Evolutionary conservation across 1,139 yeast genomes (phyloP), one percentile per base, ranked within the genome.

Genomic region (Debaryomycetaceae sp.): DNA sequence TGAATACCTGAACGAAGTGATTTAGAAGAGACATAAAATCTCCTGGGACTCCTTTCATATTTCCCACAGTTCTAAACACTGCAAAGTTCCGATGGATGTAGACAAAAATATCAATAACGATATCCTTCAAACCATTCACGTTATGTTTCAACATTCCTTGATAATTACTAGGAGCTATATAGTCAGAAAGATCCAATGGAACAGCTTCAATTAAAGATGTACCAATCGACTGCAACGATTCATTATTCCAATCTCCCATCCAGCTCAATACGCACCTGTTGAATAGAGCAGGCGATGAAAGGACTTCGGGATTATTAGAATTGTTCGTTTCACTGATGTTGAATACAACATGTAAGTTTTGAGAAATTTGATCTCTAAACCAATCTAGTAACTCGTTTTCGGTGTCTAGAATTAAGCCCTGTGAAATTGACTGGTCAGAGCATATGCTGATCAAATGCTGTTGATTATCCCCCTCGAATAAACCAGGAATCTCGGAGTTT

Each of bases 401-500:
- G 0, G 86, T 67, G 53, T 86, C 95, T 27, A 88, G 62, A 33
- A 82, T 62, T 6, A 83, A 60, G 0, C 95, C 95, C 42, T 78
- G 81, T 4, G 76, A 59, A 39, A 76, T 75, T 0, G 88, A 76
- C 40, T 80, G 82, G 24, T 82, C 84, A 23, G 73, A 65, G 50
- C 96, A 84, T 2, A 76, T 57, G 1, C 66, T 66, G 72, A 87
- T 71, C 42, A 90, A 64, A 3, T 72, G 52, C 0, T 69, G 66
- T 43, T 69, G 76, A 11, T 87, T 91, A 9, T 88, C 96, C 0
- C 83, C 93, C 51, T 82, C 89, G 61, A 88, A 93, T 20, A 93
- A 68, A 2, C 97, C 97, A 0, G 97, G 97, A 23, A 90, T 78
- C 54, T 91, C 97, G 0, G 97, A 88, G 60, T 91, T 93, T 0